Evolutionary conservation across 2,329 filamentous ascomycete genomes (phyloP).

Genomic region (Colletotrichum horii): DNA sequence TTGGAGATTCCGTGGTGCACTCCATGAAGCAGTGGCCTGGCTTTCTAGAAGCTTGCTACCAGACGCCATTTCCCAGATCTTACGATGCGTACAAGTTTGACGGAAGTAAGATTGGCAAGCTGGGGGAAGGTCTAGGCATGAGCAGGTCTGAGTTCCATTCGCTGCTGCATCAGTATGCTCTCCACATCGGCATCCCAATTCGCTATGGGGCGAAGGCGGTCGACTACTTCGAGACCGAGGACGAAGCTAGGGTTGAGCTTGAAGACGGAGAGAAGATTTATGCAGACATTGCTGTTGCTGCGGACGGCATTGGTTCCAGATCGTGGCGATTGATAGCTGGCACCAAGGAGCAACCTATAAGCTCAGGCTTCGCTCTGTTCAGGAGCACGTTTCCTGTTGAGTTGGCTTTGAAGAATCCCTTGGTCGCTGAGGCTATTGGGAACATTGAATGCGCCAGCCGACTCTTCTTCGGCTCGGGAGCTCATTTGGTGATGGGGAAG

Average conservation of each 20-base stretch:
- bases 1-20: not conserved
- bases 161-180: not conserved
- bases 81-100: not conserved
- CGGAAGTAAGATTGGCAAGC: not conserved
- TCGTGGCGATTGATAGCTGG: not conserved
- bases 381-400: not conserved
- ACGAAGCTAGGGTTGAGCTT: not conserved
- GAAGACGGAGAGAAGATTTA: not conserved
- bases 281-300: not conserved
- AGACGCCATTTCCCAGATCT: not conserved
- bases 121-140: not conserved
- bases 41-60: not conserved
- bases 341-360: not conserved
- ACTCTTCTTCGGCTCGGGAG: not conserved
- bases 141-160: not conserved
- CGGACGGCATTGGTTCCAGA: not conserved
- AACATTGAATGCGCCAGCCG: not conserved
- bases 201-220: not conserved
- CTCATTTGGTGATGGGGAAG: not conserved
- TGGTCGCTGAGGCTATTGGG: not conserved
- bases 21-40: not conserved
- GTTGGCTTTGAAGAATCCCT: not conserved
- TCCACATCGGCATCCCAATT: not conserved
- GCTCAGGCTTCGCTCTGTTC: not conserved
- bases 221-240: not conserved